Conservation (phyloP, 768 basidiomycete genomes). For the Sistotremastrum niveocremeum region DNA sequence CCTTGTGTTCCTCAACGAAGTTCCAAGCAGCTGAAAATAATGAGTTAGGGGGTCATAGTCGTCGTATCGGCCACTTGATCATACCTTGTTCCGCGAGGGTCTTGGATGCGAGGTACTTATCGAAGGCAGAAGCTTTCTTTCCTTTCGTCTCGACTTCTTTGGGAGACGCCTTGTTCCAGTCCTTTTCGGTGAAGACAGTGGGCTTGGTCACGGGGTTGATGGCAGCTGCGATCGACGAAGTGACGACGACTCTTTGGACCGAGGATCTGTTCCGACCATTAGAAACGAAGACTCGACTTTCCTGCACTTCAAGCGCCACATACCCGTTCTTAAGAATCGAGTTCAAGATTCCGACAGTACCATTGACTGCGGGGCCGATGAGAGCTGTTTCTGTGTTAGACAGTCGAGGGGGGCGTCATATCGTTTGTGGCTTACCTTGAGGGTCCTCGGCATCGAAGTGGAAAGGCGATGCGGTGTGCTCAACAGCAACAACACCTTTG, state of each 20-base stretch:
- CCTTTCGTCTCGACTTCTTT: slow-evolving; percentile 36
- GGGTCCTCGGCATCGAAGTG: slow-evolving; percentile 32
- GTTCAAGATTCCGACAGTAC: slow-evolving; percentile 50
- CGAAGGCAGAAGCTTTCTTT: slow-evolving; percentile 21
- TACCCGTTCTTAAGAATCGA: slow-evolving; percentile 43
- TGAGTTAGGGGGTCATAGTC: too few species aligned
- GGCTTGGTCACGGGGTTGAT: slow-evolving; percentile 15
- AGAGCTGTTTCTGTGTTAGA: slow-evolving; percentile 27
- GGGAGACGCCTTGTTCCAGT: slow-evolving; percentile 49
- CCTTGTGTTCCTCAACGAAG: slow-evolving; percentile 30
- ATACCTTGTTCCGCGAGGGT: slow-evolving; percentile 47
- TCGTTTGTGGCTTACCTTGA: slow-evolving; percentile 15
- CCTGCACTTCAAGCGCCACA: neutral
- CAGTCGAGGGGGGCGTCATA: neutral
- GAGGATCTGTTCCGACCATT: slow-evolving; percentile 16
- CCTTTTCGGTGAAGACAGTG: slow-evolving; percentile 28
- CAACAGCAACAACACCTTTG: slow-evolving; percentile 58
- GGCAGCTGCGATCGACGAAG: slow-evolving; percentile 45
- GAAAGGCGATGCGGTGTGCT: slow-evolving; percentile 57
- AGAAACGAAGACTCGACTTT: neutral
- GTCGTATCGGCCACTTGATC: neutral
- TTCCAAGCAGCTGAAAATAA: slow-evolving; percentile 33
- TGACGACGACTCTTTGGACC: slow-evolving; percentile 58
- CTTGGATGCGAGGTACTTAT: slow-evolving; percentile 53
- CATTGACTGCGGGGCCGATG: slow-evolving; percentile 57